These are phyloP conservation scores for Pleomassaria siparia DNA, from an alignment of 2,329 filamentous ascomycete species.

Conservation along the genomic window DNA sequence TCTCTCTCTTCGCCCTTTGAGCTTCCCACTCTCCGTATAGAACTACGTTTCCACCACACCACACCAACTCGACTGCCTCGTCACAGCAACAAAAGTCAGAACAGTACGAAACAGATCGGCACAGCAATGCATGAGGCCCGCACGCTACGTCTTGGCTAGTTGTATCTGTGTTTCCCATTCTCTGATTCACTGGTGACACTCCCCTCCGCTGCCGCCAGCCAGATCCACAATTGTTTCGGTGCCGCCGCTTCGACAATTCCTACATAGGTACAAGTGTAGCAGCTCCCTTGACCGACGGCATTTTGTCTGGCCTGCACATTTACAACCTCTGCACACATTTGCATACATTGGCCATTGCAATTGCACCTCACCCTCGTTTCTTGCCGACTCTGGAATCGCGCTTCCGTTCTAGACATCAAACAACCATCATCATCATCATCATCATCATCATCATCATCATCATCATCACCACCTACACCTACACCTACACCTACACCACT, in stretches of 20 bases:
- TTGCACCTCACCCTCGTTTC: background rate
- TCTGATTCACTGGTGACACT: slow-evolving; percentile 35
- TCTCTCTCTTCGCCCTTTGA: no score
- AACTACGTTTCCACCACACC: slow-evolving; percentile 11
- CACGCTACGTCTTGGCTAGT: slow-evolving; percentile 16
- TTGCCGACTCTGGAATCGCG: slow-evolving; percentile 6
- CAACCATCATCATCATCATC: no score
- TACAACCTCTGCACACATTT: no score
- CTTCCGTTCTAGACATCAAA: slow-evolving; percentile 19
- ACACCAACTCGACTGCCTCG: no score
- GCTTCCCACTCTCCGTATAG: no score
- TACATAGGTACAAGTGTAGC: no score
- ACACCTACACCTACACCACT: no score
- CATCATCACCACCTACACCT: no score
- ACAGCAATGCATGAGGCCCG: slow-evolving; percentile 29
- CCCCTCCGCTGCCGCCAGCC: slow-evolving; percentile 17
- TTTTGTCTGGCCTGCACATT: slow-evolving; percentile 9
- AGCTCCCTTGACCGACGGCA: no score
- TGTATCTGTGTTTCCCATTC: slow-evolving; percentile 8
- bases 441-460: no score
- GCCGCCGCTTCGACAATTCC: slow-evolving; percentile 22
- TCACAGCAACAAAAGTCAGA: slow-evolving; percentile 9
- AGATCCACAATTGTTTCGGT: slow-evolving; percentile 38
- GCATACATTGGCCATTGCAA: background rate
- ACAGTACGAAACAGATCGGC: slow-evolving; percentile 17